Percentiles rank a stretch among this genome's conserved stretches.
phyloP scores from a whole-genome alignment of 305 asterid genomes.

The Nicotiana rustica region DNA sequence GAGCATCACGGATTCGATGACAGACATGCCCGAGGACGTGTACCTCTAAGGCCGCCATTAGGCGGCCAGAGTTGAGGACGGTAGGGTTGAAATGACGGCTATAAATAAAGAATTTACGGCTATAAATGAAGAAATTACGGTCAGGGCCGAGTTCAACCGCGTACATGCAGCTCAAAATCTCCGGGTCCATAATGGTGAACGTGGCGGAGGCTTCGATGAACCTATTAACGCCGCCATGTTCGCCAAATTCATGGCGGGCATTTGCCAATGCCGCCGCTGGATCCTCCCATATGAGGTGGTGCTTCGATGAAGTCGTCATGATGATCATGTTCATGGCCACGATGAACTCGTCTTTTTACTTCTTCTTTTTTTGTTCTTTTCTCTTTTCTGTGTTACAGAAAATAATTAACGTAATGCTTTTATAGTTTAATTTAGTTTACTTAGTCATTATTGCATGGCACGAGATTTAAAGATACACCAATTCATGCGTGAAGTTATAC shows the following conservation, averaged over 20 bases:
- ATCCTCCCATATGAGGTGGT: conserved; percentile 50
- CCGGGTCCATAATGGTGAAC: conserved; percentile 97
- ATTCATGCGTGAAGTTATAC: no score
- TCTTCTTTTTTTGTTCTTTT: no score
- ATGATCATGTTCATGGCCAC: conserved; percentile 50
- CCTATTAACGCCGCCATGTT: conserved; percentile 98
- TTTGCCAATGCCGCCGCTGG: conserved; percentile 81
- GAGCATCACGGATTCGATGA: conserved; percentile 76
- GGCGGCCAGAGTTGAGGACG: conserved; percentile 82
- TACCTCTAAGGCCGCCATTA: conserved; percentile 92
- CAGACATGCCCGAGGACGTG: conserved; percentile 94
- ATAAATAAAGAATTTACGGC: conserved; percentile 48
- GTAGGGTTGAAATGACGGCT: conserved; percentile 98
- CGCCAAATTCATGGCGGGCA: conserved; percentile 92
- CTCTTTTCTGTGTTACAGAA: no score
- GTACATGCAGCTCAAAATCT: conserved; percentile 83
- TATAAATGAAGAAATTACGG: conserved; percentile 58
- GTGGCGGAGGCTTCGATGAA: conserved; percentile 97
- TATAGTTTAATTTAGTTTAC: no score
- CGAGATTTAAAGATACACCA: no score
- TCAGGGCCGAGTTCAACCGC: conserved; percentile 88
- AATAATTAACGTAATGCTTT: no score
- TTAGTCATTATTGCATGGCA: no score
- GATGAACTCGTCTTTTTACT: background rate
- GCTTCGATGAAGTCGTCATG: conserved; percentile 36